Percentiles rank a stretch among this genome's conserved stretches.
phyloP scores from a whole-genome alignment of 495 filamentous ascomycete species.

The Pseudotulostoma volvatum region DNA sequence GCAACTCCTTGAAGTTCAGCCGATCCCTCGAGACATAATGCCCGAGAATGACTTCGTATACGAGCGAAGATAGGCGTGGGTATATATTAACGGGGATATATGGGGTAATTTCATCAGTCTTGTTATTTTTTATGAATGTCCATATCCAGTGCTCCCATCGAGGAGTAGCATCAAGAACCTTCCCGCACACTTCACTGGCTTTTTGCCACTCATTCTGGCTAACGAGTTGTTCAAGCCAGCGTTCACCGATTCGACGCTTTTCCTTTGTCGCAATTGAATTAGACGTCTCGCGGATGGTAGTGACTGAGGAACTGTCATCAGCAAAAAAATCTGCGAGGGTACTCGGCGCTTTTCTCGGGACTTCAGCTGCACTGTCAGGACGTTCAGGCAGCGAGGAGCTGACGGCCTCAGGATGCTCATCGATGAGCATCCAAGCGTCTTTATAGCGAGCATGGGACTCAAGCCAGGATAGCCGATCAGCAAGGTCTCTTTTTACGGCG shows the following conservation, averaged over 20 bases:
- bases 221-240: conserved; percentile 78
- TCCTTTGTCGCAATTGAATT: conserved; percentile 65
- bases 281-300: conserved; percentile 18
- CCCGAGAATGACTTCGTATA: conserved; percentile 73
- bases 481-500: conserved; percentile 65
- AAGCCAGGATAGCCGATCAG: conserved; percentile 75
- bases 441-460: conserved; percentile 62
- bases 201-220: conserved; percentile 52
- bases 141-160: conserved; percentile 93
- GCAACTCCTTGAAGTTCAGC: conserved; percentile 52
- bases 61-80: conserved; percentile 62
- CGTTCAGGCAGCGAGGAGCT: conserved; percentile 15
- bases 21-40: conserved; percentile 68
- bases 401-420: conserved; percentile 54
- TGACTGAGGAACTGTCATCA: conserved; percentile 55
- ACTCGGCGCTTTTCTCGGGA: conserved; percentile 34
- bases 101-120: conserved; percentile 74
- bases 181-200: conserved; percentile 63
- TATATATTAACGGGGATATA: conserved; percentile 62
- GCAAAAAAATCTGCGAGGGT: conserved; percentile 61
- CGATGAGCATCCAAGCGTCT: conserved; percentile 73
- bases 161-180: conserved; percentile 58
- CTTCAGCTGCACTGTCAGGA: conserved; percentile 39
- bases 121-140: conserved; percentile 68
- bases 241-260: conserved; percentile 79